A percentile compares a stretch with the other conserved stretches of the same genome.
Conservation (phyloP, 176 grass and related monocot genomes). For the Cenchrus fungigraminus region DNA sequence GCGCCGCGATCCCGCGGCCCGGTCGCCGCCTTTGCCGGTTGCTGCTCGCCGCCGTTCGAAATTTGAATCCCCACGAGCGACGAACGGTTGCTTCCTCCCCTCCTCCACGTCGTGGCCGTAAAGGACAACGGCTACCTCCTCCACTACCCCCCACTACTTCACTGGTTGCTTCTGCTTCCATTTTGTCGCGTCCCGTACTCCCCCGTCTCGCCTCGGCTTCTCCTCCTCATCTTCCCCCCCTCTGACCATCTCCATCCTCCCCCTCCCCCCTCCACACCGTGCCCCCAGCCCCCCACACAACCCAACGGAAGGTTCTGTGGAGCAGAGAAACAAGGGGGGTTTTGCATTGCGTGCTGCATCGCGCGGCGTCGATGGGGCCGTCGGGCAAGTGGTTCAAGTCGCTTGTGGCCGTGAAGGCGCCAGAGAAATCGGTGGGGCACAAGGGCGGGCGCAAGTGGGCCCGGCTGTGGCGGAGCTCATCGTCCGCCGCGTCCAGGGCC, state of each 20-base stretch:
- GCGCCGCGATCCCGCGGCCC: neutral
- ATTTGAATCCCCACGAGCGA: slow-evolving; percentile 51
- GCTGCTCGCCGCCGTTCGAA: slow-evolving; percentile 50
- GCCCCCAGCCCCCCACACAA: neutral
- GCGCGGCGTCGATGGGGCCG: slow-evolving; percentile 51
- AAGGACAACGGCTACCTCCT: slow-evolving; percentile 59
- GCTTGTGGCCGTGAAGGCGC: slow-evolving; percentile 56
- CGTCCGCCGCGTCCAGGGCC: slow-evolving; percentile 41
- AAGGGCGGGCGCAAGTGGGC: slow-evolving; percentile 63
- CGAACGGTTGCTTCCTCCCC: neutral
- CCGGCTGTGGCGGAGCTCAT: slow-evolving; percentile 61
- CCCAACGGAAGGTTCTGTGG: neutral
- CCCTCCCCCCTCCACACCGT: no score
- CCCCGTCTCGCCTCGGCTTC: neutral
- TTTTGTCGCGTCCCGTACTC: slow-evolving; percentile 34
- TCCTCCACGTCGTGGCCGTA: slow-evolving; percentile 38
- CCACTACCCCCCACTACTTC: neutral
- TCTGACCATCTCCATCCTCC: no score
- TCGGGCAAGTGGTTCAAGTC: slow-evolving; percentile 83
- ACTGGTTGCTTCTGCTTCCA: neutral
- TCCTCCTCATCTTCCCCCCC: neutral
- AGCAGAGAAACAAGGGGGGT: no score
- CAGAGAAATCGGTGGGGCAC: slow-evolving; percentile 15
- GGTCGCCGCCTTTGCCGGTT: slow-evolving; percentile 21
- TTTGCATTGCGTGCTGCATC: neutral